These are phyloP conservation scores for Colletotrichum phormii DNA, from an alignment of 2,329 filamentous ascomycete genomes.

Conservation along the genomic window DNA sequence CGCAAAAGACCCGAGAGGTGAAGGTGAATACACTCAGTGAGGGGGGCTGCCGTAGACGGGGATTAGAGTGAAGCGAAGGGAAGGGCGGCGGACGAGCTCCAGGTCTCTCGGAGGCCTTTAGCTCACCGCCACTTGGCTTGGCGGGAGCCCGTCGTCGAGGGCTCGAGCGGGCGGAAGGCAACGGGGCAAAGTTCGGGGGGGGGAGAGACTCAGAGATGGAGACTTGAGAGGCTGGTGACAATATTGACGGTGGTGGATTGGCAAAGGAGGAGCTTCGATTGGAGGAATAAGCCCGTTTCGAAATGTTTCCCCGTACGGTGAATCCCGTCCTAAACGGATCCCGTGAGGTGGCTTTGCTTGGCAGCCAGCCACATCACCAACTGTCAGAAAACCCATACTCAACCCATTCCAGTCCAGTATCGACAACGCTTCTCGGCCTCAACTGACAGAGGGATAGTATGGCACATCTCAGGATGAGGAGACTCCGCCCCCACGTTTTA, in stretches of 20 bases:
- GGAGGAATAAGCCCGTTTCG: constrained; percentile 2
- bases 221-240: not conserved
- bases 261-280: constrained; percentile 3
- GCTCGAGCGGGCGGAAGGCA: constrained; percentile 9
- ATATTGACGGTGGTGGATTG: constrained; percentile 4
- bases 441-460: not conserved
- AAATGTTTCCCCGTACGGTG: not conserved
- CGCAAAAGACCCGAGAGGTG: constrained; percentile 7
- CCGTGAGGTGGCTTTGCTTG: not conserved
- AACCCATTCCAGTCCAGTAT: constrained; percentile 1
- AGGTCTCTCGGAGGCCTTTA: constrained; percentile 17
- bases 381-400: not conserved
- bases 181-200: not conserved
- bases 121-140: constrained; percentile 37
- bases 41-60: constrained; percentile 1
- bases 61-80: constrained; percentile 15
- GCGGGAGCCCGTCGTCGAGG: constrained; percentile 15
- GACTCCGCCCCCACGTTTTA: not conserved
- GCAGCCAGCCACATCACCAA: not conserved
- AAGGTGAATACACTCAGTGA: not conserved
- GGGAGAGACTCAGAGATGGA: not conserved
- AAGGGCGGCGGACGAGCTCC: constrained; percentile 3
- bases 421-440: not conserved
- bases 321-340: not conserved
- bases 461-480: not conserved